A percentile compares a stretch with the other conserved stretches of the same genome.
Conservation (phyloP, 176 grass and related monocot genomes). For the Avena sativa region DNA sequence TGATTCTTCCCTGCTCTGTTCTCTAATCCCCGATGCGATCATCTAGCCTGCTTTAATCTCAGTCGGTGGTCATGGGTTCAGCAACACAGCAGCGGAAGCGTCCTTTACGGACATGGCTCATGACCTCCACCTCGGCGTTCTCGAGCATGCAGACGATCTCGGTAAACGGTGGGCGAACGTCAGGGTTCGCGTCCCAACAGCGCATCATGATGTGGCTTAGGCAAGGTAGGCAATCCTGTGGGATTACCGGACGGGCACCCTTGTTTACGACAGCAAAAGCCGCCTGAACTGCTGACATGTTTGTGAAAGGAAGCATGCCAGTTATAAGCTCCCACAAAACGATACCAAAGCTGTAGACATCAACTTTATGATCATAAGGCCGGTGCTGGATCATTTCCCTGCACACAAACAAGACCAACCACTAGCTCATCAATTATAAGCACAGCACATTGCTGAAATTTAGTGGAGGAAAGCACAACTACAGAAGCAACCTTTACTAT, state of each 20-base stretch:
- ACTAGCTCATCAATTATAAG: conserved; percentile 25
- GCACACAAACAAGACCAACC: conserved; percentile 37
- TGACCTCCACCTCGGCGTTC: conserved; percentile 78
- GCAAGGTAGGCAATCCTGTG: conserved; percentile 80
- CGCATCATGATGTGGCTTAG: conserved; percentile 91
- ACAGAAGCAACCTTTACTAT: conserved; percentile 19
- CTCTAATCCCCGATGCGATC: conserved; percentile 8
- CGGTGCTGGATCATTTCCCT: conserved; percentile 99
- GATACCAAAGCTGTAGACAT: conserved; percentile 96
- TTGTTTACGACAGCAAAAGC: conserved; percentile 98
- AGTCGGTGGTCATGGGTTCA: conserved; percentile 91
- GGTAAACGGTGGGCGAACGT: conserved; percentile 82
- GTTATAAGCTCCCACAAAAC: conserved; percentile 98
- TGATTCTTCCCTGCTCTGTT: conserved; percentile 33
- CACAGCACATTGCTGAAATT: background rate
- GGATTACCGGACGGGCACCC: conserved; percentile 78
- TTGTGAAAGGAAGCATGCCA: conserved; percentile 91
- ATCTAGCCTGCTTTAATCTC: conserved; percentile 44
- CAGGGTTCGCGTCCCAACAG: conserved; percentile 93
- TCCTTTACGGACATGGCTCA: conserved; percentile 83
- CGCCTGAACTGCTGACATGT: conserved; percentile 95
- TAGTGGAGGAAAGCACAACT: conserved; percentile 16
- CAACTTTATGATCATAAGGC: conserved; percentile 97
- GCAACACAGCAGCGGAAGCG: conserved; percentile 93
- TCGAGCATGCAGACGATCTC: conserved; percentile 94